Evolutionary conservation across 2,329 filamentous ascomycete species (phyloP), one percentile per base, ranked within the genome.

Genomic region (Epichloe amarillans): DNA sequence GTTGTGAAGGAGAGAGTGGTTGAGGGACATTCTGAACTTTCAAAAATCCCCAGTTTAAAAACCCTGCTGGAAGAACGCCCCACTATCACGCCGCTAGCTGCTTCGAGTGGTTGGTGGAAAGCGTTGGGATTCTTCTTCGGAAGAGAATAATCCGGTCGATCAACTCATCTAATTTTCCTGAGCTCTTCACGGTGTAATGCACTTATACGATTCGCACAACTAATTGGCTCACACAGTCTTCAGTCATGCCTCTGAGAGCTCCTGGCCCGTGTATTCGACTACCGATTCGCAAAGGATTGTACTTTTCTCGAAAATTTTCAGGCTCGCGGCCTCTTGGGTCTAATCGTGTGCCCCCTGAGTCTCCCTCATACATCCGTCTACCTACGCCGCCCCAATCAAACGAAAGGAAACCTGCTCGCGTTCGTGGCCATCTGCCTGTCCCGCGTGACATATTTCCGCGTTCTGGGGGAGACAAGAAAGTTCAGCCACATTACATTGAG

Each of bases 351-450:
- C 84, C 84, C 17, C 91, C 93, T 46, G 87, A 96, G 65, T 95
- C 89, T 37, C 91, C 93, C 45, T 78, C 79, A 56, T 97, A 86
- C 72, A 86, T 97, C 69, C 82, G 88, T 57, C 74, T 96, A 50
- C 91, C 90, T 46, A 75, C 76, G 58, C 78, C 86, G 46, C 77
- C 81, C n/a, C 88, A 95, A 65, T 80, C 83, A 47, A 75, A 79
- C 35, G 72, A 77, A 57, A 64, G 64, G 14, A 69, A 66, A 54
- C 68, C 61, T 2, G 61, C 66, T 2, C 66, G 68, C 10, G 66
- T 88, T 36, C 88, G 88, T 65, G 93, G 93, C 58, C 80, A 83
- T 52, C 77, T 98, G 0, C 93, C 93, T 8, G 74, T 88, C 0
- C 91, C 93, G 37, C 83, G 90, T 55, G 77, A 87, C 51, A 70